Conservation (phyloP, 2,329 filamentous ascomycete species). For the Septoria petroselini region DNA sequence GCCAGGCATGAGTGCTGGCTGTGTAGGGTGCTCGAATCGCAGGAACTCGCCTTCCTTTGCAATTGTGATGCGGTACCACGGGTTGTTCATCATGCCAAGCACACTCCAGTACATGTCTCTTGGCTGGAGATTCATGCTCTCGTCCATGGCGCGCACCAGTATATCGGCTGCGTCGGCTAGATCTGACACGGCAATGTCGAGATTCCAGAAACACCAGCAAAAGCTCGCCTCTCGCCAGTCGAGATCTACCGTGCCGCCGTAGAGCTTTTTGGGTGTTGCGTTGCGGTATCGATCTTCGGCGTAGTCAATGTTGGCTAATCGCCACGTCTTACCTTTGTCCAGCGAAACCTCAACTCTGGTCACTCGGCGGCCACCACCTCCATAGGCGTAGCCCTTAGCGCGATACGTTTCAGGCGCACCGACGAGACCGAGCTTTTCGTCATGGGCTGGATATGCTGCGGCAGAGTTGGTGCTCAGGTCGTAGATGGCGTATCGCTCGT, state of each 20-base stretch:
- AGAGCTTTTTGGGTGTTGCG: slow-evolving; percentile 62
- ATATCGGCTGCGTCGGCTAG: slow-evolving; percentile 67
- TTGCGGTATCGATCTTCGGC: slow-evolving; percentile 80
- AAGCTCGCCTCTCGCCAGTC: slow-evolving; percentile 77
- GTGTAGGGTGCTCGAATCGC: slow-evolving; percentile 84
- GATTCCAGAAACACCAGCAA: slow-evolving; percentile 90
- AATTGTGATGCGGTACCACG: slow-evolving; percentile 82
- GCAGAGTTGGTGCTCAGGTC: slow-evolving; percentile 86
- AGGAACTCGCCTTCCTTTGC: slow-evolving; percentile 62
- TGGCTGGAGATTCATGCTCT: slow-evolving; percentile 80
- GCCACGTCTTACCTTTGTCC: slow-evolving; percentile 79
- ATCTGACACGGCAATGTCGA: slow-evolving; percentile 63
- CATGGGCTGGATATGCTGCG: slow-evolving; percentile 73
- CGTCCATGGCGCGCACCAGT: slow-evolving; percentile 84
- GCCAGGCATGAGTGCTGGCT: slow-evolving; percentile 70
- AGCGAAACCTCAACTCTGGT: slow-evolving; percentile 80
- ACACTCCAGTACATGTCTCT: slow-evolving; percentile 96
- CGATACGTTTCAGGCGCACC: slow-evolving; percentile 57
- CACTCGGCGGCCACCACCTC: slow-evolving; percentile 78
- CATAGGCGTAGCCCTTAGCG: slow-evolving; percentile 79
- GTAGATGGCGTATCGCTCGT: slow-evolving; percentile 90
- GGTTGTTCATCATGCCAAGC: slow-evolving; percentile 96
- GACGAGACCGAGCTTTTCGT: slow-evolving; percentile 60
- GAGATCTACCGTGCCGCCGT: slow-evolving; percentile 75
- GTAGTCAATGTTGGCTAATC: slow-evolving; percentile 72